These are phyloP conservation scores for Fraxinus xanthoxyloides DNA, from an alignment of 305 asterid species.

Conservation along the genomic window DNA sequence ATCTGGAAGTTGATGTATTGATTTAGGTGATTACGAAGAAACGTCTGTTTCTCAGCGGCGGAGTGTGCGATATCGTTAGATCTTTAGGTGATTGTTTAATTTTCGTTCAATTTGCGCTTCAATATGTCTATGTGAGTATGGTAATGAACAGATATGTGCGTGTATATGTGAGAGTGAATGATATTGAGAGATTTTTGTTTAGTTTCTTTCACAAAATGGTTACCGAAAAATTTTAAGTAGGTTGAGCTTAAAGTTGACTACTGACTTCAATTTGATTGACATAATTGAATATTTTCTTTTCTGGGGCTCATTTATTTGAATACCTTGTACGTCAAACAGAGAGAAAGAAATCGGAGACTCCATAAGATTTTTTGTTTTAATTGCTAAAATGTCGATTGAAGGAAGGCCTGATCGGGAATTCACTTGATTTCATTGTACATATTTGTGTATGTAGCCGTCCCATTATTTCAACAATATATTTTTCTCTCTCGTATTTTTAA, in stretches of 20 bases:
- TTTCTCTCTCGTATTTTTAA: too few species aligned
- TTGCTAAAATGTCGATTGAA: constrained; percentile 13
- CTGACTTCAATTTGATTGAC: constrained; percentile 19
- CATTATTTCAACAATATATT: too few species aligned
- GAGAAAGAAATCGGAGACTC: background rate
- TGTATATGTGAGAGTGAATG: background rate
- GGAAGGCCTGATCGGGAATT: constrained; percentile 13
- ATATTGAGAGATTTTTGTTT: background rate
- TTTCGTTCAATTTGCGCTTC: background rate
- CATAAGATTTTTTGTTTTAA: background rate
- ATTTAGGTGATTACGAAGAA: constrained; percentile 10
- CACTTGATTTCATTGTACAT: background rate
- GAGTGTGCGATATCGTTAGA: constrained; percentile 14
- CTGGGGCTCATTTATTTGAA: constrained; percentile 13
- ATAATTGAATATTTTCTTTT: background rate
- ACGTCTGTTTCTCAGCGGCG: background rate
- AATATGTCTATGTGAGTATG: background rate
- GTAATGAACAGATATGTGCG: background rate
- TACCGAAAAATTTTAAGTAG: background rate
- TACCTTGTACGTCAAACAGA: background rate
- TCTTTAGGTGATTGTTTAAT: constrained; percentile 28
- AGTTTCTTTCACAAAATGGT: background rate
- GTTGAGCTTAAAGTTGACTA: constrained; percentile 26
- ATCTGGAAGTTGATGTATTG: constrained; percentile 20
- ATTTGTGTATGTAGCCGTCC: background rate